A percentile compares a stretch with the other conserved stretches of the same genome.
phyloP scores from a whole-genome alignment of 148 eudicot species.

The Camellia granthamiana region DNA sequence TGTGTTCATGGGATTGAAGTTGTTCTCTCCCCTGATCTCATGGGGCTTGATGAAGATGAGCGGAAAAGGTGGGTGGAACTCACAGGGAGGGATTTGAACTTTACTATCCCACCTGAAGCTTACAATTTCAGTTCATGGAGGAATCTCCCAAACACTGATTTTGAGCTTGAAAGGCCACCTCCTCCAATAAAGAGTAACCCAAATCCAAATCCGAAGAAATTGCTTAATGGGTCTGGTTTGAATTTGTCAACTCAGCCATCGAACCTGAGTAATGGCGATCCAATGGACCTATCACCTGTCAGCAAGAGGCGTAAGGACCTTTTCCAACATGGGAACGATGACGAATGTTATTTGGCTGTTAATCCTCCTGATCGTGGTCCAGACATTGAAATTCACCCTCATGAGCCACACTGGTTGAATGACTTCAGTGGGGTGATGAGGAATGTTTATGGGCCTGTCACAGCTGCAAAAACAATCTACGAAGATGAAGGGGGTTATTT shows the following conservation, averaged over 20 bases:
- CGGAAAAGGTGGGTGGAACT: slow-evolving; percentile 50
- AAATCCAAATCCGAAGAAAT: slow-evolving; percentile 33
- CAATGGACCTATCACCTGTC: slow-evolving; percentile 37
- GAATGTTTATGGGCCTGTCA: slow-evolving; percentile 49
- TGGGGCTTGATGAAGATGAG: slow-evolving; percentile 39
- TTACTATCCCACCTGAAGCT: slow-evolving; percentile 44
- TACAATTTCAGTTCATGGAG: slow-evolving; percentile 51
- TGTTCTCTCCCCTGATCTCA: slow-evolving; percentile 36
- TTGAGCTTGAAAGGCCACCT: slow-evolving; percentile 39
- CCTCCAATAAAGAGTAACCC: slow-evolving; percentile 20
- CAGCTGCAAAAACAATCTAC: slow-evolving; percentile 52
- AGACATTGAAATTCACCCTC: slow-evolving; percentile 32
- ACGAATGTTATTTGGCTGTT: slow-evolving; percentile 38
- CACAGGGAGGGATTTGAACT: slow-evolving; percentile 51
- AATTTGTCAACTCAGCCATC: slow-evolving; percentile 44
- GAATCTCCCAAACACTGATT: slow-evolving; percentile 41
- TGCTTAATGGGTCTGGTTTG: slow-evolving; percentile 46
- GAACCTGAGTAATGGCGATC: slow-evolving; percentile 36
- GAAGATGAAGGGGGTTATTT: slow-evolving; percentile 52
- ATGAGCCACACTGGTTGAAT: slow-evolving; percentile 40
- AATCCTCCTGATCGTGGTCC: slow-evolving; percentile 27
- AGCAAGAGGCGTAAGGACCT: slow-evolving; percentile 50
- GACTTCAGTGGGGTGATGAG: slow-evolving; percentile 50
- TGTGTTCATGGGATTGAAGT: slow-evolving; percentile 59
- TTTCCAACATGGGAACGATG: slow-evolving; percentile 30